Percentiles rank a stretch among this genome's conserved stretches.
Conservation (phyloP, 495 filamentous ascomycete genomes). For the Rostrohypoxylon terebratum region DNA sequence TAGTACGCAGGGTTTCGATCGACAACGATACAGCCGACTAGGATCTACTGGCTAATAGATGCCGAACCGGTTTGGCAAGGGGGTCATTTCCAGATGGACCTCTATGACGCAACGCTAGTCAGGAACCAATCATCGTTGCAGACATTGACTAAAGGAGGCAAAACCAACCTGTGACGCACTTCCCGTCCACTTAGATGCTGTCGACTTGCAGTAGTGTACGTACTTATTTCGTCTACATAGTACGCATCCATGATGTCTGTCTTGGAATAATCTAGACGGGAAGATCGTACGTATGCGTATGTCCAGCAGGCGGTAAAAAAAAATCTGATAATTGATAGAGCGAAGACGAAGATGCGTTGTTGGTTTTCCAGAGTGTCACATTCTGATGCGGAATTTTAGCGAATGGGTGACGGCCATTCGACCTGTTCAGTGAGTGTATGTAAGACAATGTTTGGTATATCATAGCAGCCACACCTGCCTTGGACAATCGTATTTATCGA, state of each 20-base stretch:
- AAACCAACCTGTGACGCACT: slow-evolving; percentile 32
- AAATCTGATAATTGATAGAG: slow-evolving; percentile 3
- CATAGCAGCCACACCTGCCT: neutral
- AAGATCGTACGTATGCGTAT: slow-evolving; percentile 24
- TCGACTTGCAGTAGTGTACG: slow-evolving; percentile 7
- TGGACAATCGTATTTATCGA: neutral
- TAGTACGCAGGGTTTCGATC: neutral
- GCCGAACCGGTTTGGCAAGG: slow-evolving; percentile 41
- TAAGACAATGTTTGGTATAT: slow-evolving; percentile 8
- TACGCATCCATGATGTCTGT: slow-evolving; percentile 21
- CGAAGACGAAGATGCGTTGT: slow-evolving; percentile 17
- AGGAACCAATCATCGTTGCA: slow-evolving; percentile 40
- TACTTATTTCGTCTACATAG: neutral
- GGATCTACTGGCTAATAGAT: slow-evolving; percentile 36
- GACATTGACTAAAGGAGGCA: slow-evolving; percentile 48
- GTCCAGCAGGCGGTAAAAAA: slow-evolving; percentile 36
- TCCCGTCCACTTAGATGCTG: slow-evolving; percentile 24
- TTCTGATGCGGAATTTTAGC: slow-evolving; percentile 2
- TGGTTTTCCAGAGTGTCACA: slow-evolving; percentile 1
- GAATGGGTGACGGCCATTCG: slow-evolving; percentile 11
- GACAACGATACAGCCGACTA: neutral
- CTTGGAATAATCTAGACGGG: slow-evolving; percentile 12
- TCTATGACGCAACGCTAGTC: slow-evolving; percentile 39
- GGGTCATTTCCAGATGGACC: slow-evolving; percentile 27
- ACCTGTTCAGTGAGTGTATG: slow-evolving; percentile 8